Conservation (phyloP, 2,329 filamentous ascomycete genomes). For the Beauveria sp. region DNA sequence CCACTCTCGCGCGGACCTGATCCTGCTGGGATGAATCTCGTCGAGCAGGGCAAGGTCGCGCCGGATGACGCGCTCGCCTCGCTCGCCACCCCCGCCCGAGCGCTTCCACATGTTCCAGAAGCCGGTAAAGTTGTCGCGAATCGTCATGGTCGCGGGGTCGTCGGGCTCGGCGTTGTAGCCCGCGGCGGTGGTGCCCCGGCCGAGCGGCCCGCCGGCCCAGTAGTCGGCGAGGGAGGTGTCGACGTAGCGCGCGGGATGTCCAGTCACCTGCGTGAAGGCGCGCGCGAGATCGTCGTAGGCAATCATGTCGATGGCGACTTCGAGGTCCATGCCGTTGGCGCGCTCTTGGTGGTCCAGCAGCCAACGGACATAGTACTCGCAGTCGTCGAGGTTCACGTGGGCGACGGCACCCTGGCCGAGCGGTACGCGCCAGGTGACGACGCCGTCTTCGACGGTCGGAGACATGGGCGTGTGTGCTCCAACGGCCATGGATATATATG, state of each 20-base stretch:
- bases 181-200: constrained; percentile 19
- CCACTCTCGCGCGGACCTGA: constrained; percentile 41
- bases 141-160: constrained; percentile 28
- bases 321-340: constrained; percentile 37
- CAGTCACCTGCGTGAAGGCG: constrained; percentile 36
- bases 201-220: constrained; percentile 17
- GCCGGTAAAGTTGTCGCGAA: constrained; percentile 41
- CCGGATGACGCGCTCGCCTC: constrained; percentile 27
- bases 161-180: constrained; percentile 28
- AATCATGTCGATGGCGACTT: constrained; percentile 35
- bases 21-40: constrained; percentile 42
- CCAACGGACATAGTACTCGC: constrained; percentile 38
- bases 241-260: constrained; percentile 32
- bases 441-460: constrained; percentile 30
- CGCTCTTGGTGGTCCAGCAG: constrained; percentile 38
- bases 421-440: constrained; percentile 35
- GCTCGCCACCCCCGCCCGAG: constrained; percentile 27
- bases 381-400: constrained; percentile 39
- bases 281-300: constrained; percentile 30
- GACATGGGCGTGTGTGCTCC: constrained; percentile 29
- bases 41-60: constrained; percentile 43
- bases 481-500: constrained; percentile 40
- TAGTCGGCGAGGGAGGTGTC: constrained; percentile 29
- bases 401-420: constrained; percentile 32
- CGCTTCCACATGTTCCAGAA: constrained; percentile 42